Conservation (phyloP, 2,329 filamentous ascomycete genomes). For the Penicillium sp. region DNA sequence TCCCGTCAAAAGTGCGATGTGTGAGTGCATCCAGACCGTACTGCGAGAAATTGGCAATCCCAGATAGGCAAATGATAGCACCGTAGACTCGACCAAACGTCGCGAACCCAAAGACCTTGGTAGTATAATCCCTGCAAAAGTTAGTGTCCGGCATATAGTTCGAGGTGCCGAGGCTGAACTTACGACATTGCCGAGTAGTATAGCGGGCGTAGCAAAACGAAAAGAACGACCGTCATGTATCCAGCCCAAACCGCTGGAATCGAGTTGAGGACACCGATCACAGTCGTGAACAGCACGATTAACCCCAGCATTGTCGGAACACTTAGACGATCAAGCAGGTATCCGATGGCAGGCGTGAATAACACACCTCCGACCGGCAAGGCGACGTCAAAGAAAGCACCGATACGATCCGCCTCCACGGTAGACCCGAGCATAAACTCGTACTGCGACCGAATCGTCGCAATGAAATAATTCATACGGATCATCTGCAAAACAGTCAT, state of each 20-base stretch:
- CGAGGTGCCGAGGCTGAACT: slow-evolving; percentile 25
- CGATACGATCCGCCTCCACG: slow-evolving; percentile 66
- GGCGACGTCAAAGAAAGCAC: slow-evolving; percentile 80
- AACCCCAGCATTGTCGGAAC: slow-evolving; percentile 69
- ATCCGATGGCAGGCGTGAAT: slow-evolving; percentile 81
- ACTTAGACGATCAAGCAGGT: slow-evolving; percentile 74
- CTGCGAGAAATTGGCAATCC: slow-evolving; percentile 80
- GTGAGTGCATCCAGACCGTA: slow-evolving; percentile 76
- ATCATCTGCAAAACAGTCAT: slow-evolving; percentile 79
- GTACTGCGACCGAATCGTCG: slow-evolving; percentile 82
- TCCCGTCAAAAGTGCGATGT: slow-evolving; percentile 67
- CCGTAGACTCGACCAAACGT: slow-evolving; percentile 94
- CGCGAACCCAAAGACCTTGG: slow-evolving; percentile 88
- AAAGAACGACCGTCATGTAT: slow-evolving; percentile 78
- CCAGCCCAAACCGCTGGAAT: slow-evolving; percentile 64
- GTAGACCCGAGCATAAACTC: slow-evolving; percentile 68
- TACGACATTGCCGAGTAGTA: slow-evolving; percentile 86
- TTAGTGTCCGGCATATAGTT: not conserved
- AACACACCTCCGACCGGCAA: slow-evolving; percentile 78
- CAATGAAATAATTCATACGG: slow-evolving; percentile 90
- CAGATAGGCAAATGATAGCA: slow-evolving; percentile 81
- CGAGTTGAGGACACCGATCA: slow-evolving; percentile 74
- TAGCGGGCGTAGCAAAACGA: slow-evolving; percentile 81
- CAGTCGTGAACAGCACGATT: slow-evolving; percentile 71
- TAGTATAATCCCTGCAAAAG: slow-evolving; percentile 69